Base-by-base conservation (phyloP, 2,329 filamentous ascomycete species). In the Colletotrichum sp. region DNA sequence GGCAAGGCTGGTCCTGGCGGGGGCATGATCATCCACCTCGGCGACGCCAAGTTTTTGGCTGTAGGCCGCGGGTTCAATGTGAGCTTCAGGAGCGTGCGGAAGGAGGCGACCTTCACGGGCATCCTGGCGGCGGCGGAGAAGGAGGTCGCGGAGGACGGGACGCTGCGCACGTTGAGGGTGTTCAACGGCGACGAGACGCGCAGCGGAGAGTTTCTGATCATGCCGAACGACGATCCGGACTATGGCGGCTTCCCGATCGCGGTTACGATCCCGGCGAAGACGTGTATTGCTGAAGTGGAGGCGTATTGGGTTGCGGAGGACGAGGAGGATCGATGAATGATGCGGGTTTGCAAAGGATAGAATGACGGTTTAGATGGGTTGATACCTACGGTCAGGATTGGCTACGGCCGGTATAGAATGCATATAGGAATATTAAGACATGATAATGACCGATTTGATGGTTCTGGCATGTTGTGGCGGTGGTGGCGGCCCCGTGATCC, bases 231-330 rank as follows among this genome's bases (percentile, higher is more conserved):
- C 39, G 84, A 90, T 39, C 89, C 89, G 0, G 89, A 91, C 75
- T 91, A 91, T 79, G 90, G 89, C 2, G 88, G 87, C 0, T 91
- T 91, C 73, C 89, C 89, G 1, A 91, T 91, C 36, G 86, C 86
- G 30, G 86, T 91, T 2, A 91, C 89, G 0, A 87, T 91, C 36
- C 89, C 89, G 2, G 88, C 89, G 0, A 81, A 85, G 70, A 91
- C 89, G 4, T 85, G 83, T 60, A 87, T 90, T 75, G 87, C 87
- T 0, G 83, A 87, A 66, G 81, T 85, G 6, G 81, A 86, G 57
- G 82, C 83, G 1, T 87, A 87, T 77, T 82, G 79, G 73, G 77
- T 83, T 7, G 76, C 78, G 0, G 82, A 84, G 75, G 77, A 81
- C 34, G 79, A 83, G 55, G 77, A 81, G 1, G 77, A 81, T 36